A percentile compares a stretch with the other conserved stretches of the same genome.
phyloP scores from a whole-genome alignment of 768 basidiomycete species.

The Leccinum ochraceum region DNA sequence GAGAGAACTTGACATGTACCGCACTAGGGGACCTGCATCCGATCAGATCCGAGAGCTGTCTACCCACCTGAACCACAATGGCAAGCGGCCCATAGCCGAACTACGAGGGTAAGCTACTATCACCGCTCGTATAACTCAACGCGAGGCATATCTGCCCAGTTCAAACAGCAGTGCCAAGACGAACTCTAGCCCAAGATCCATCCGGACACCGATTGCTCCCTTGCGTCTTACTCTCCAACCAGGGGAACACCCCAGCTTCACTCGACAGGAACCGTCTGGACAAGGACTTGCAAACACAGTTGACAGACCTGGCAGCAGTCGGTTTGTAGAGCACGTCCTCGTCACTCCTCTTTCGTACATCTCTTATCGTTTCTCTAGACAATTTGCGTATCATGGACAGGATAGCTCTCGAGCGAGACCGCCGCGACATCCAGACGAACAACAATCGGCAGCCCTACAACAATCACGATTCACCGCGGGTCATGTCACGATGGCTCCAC shows the following conservation, averaged over 20 bases:
- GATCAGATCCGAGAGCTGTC: slow-evolving; percentile 36
- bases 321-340: slow-evolving; percentile 47
- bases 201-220: slow-evolving; percentile 56
- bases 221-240: slow-evolving; percentile 67
- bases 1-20: slow-evolving; percentile 51
- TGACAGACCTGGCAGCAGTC: slow-evolving; percentile 51
- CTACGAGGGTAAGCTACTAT: slow-evolving; percentile 40
- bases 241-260: slow-evolving; percentile 47
- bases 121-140: neutral
- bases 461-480: slow-evolving; percentile 38
- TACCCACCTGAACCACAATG: slow-evolving; percentile 50
- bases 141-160: slow-evolving; percentile 11
- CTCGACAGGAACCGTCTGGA: slow-evolving; percentile 27
- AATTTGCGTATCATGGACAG: slow-evolving; percentile 64
- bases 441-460: slow-evolving; percentile 39
- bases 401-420: slow-evolving; percentile 43
- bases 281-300: slow-evolving; percentile 12
- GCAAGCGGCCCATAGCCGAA: slow-evolving; percentile 62
- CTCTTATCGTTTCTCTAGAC: slow-evolving; percentile 42
- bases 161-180: slow-evolving; percentile 31
- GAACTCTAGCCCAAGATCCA: slow-evolving; percentile 63
- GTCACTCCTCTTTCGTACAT: slow-evolving; percentile 9
- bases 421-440: slow-evolving; percentile 43
- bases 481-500: slow-evolving; percentile 34
- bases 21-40: slow-evolving; percentile 32